Percentiles rank a stretch among this genome's conserved stretches.
phyloP scores from a whole-genome alignment of 208 protist genomes.

The Endotrypanum monterogeii region DNA sequence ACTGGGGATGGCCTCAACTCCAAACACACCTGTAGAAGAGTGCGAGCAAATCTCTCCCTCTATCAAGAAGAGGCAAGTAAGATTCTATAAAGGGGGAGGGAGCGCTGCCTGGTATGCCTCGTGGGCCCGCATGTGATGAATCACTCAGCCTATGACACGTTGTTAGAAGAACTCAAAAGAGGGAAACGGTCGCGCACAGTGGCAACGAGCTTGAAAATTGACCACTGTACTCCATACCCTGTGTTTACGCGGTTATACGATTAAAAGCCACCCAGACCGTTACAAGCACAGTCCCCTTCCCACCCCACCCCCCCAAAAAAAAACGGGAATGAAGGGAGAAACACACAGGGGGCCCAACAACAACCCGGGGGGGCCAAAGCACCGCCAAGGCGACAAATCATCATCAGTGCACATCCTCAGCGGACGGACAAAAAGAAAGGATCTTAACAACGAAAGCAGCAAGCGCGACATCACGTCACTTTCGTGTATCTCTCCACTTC shows the following conservation, averaged over 20 bases:
- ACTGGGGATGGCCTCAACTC: neutral
- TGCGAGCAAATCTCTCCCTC: neutral
- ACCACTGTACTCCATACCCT: neutral
- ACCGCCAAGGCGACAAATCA: neutral
- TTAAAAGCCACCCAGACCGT: neutral
- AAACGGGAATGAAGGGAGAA: neutral
- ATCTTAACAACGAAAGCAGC: neutral
- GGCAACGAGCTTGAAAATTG: neutral
- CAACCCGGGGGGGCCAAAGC: neutral
- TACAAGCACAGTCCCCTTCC: neutral
- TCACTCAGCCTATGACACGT: neutral
- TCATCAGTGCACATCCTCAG: neutral
- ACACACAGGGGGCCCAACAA: neutral
- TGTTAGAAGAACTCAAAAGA: neutral
- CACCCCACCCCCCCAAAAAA: too few species aligned
- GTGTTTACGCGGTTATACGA: constrained; percentile 12
- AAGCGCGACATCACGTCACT: too few species aligned
- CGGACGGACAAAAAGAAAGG: neutral
- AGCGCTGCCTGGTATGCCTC: neutral
- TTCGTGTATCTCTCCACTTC: neutral
- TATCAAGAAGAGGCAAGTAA: neutral
- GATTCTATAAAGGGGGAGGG: neutral
- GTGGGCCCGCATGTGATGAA: neutral
- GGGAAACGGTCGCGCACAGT: neutral
- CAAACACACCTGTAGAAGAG: too few species aligned